Evolutionary conservation across 1,284 basidiomycete genomes (phyloP), one percentile per base, ranked within the genome.

Genomic region (Sporisorium graminicola): DNA sequence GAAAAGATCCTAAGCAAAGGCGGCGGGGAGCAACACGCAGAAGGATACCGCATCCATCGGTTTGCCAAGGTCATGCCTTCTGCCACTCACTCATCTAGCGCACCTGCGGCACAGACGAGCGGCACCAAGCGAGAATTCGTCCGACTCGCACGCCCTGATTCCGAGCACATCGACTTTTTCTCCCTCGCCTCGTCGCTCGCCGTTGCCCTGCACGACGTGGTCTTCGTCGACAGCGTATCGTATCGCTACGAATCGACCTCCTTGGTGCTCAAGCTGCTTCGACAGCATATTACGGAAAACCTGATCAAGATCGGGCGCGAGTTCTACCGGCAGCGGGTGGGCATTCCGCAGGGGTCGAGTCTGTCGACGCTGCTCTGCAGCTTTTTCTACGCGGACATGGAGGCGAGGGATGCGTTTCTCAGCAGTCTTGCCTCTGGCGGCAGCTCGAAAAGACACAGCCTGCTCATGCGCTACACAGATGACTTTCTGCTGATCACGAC

Each of bases 271-370:
- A 87, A 89, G 24, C 89, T 97, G 10, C 88, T 99, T 0, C 90
- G 92, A 71, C 92, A 94, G 79, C 96, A 99, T 82, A 93, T 99
- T 74, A 92, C 90, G 5, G 91, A 93, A 71, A 98, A 98, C 76
- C 90, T 97, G 20, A 93, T 98, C 83, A 80, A 81, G 65, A 76
- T 85, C 53, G 93, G 92, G 0, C 81, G 88, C 9, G 87, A 90
- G 44, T 93, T 93, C 83, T 95, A 92, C 83, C 90, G 92, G 2
- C 97, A 99, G 86, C 89, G 89, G 9, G 90, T 93, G 13, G 97
- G 97, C 0, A 98, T 99, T 31, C 95, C 97, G 0, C 97, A 99
- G 85, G 97, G 97, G 16, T 98, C 95, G 0, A 90, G 94, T 27
- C 87, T 99, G 29, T 97, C 94, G 6, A 91, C 93, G 1, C 83